Evolutionary conservation across 805 yeast genomes (phyloP).

Genomic region (Nakazawaea holstii): DNA sequence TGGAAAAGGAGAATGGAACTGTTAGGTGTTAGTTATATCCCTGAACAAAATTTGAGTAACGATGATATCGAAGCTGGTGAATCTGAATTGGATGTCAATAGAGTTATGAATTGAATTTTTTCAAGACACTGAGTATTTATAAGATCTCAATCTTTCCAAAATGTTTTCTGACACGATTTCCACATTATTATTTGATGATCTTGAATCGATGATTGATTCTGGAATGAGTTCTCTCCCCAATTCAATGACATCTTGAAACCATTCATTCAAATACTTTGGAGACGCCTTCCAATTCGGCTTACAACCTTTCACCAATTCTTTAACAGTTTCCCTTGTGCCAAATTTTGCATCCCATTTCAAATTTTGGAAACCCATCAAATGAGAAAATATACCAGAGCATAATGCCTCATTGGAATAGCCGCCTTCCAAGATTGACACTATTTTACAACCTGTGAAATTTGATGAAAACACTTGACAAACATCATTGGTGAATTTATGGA

Average conservation of each 20-base stretch:
- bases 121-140: neutral
- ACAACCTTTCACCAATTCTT: constrained; percentile 65
- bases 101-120: neutral
- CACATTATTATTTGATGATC: neutral
- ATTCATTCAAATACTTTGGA: constrained; percentile 40
- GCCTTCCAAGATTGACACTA: constrained; percentile 73
- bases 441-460: constrained; percentile 51
- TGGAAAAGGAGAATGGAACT: constrained; percentile 42
- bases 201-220: neutral
- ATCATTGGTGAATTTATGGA: constrained; percentile 66
- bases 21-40: constrained; percentile 7
- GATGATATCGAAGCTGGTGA: neutral
- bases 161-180: neutral
- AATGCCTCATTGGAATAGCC: constrained; percentile 84
- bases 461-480: constrained; percentile 37
- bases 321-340: constrained; percentile 58
- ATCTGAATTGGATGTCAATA: constrained; percentile 5
- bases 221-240: constrained; percentile 9
- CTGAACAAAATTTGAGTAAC: neutral
- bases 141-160: constrained; percentile 1
- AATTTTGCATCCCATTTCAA: constrained; percentile 56
- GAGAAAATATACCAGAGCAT: constrained; percentile 74
- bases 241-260: constrained; percentile 47
- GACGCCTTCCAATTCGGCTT: constrained; percentile 58
- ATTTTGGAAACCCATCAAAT: constrained; percentile 63